Evolutionary conservation across 2,329 filamentous ascomycete genomes (phyloP), one percentile per base, ranked within the genome.

Genomic region (Trichoderma sp.): DNA sequence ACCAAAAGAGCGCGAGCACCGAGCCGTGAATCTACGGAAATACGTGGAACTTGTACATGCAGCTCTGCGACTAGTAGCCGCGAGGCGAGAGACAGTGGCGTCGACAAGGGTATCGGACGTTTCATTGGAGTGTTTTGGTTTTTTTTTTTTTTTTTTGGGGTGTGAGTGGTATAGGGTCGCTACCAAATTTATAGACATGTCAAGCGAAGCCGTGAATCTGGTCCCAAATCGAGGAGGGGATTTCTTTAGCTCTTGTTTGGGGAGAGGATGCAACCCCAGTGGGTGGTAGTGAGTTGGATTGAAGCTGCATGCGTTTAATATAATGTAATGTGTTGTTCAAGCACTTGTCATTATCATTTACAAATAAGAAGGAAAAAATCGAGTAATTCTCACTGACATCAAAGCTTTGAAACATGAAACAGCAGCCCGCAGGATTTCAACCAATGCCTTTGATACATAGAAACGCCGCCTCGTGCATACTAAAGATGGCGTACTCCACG

Each of bases 21-120:
- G 61, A 55, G 47, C 21, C 24, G 37, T 31, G 19, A 31, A 35
- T 19, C 29, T 33, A 33, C 14, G 27, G 21, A 14, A 37, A 16
- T 40, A 40, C 14, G 14, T 40, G 6, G 40, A n/a, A 43, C 40
- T 43, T 43, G 29, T 33, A 55, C 55, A 57, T 57, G 55, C 31
- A 37, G 33, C 40, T 10, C 24, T 43, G 40, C 40, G 40, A 43
- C 40, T 35, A 37, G 24, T 56, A 64, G 47, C 49, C 49, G 49
- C 61, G 31, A 57, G 33, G 53, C 49, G 24, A 49, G 7, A 52
- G 29, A 53, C 21, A 27, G 29, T 37, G 21, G 43, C 27, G 31
- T 14, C 4, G 61, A 43, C 64, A 52, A 67, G 64, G 64, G 64
- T 49, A 58, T 67, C 64, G 64, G 64, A 67, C 55, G 55, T 67